A percentile compares a stretch with the other conserved stretches of the same genome.
phyloP scores from a whole-genome alignment of 176 grass and related monocot species.

The Ampelocalamus luodianensis region DNA sequence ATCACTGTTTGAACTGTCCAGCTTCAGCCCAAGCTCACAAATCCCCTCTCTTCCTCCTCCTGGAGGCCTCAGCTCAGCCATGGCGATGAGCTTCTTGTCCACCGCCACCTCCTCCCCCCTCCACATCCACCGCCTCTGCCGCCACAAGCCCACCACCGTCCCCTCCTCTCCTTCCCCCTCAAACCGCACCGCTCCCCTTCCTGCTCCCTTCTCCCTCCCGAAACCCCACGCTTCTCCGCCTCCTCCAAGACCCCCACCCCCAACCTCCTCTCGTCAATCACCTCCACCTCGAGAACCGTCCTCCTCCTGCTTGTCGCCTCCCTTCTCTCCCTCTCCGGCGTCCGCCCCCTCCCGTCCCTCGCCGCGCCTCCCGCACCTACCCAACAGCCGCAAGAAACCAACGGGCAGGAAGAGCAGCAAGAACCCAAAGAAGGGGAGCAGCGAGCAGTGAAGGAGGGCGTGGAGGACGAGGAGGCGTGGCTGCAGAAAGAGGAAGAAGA shows the following conservation, averaged over 20 bases:
- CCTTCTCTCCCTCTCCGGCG: slow-evolving; percentile 48
- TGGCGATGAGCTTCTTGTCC: slow-evolving; percentile 53
- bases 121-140: not conserved
- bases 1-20: too few species aligned
- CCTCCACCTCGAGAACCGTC: slow-evolving; percentile 35
- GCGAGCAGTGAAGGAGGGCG: slow-evolving; percentile 10
- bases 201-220: not conserved
- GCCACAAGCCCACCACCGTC: not conserved
- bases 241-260: slow-evolving; percentile 10
- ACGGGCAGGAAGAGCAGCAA: not conserved
- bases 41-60: not conserved
- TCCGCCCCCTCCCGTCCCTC: slow-evolving; percentile 26
- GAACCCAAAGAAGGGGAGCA: not conserved
- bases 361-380: slow-evolving; percentile 9
- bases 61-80: slow-evolving; percentile 9
- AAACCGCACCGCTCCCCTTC: not conserved
- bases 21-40: too few species aligned
- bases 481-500: not conserved
- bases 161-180: not conserved
- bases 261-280: slow-evolving; percentile 26
- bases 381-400: not conserved
- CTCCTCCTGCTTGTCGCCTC: slow-evolving; percentile 40
- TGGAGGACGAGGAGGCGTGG: slow-evolving; percentile 29
- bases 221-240: not conserved
- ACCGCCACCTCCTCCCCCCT: not conserved